These are phyloP conservation scores for Mimosa bimucronata DNA, from an alignment of 306 rosid genomes.

Conservation along the genomic window DNA sequence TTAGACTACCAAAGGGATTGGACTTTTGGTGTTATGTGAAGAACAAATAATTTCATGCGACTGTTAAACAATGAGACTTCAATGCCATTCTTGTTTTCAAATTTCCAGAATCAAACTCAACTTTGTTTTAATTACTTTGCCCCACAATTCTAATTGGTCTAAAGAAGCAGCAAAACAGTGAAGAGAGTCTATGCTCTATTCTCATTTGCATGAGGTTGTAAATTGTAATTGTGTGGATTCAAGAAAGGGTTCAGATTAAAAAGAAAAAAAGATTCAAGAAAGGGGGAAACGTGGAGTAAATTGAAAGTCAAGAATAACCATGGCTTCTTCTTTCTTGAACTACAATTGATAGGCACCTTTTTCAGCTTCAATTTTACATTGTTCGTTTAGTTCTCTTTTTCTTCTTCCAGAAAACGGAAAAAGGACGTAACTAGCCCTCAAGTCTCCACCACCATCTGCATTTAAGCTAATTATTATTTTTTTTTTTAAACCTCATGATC, in stretches of 20 bases:
- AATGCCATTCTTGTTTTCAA: not conserved
- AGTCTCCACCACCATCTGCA: slow-evolving; percentile 1
- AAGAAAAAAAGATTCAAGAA: too few species aligned
- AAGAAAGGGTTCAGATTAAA: too few species aligned
- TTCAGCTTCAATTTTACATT: slow-evolving; percentile 1
- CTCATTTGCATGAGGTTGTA: too few species aligned
- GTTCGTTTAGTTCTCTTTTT: not conserved
- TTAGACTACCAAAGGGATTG: not conserved
- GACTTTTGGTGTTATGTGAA: not conserved
- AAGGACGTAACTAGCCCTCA: not conserved
- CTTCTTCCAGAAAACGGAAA: not conserved
- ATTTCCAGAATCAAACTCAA: not conserved
- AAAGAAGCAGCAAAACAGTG: not conserved
- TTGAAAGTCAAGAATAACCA: slow-evolving; percentile 15
- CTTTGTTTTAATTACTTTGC: not conserved
- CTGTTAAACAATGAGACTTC: not conserved
- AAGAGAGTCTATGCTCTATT: too few species aligned
- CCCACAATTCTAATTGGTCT: not conserved
- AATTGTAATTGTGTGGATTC: not conserved
- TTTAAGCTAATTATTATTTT: not conserved
- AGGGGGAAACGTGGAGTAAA: not conserved
- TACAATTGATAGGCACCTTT: slow-evolving; percentile 12
- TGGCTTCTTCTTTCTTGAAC: slow-evolving; percentile 30
- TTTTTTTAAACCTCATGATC: not conserved
- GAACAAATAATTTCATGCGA: not conserved